Evolutionary conservation across 164 flowering plant species (phyloP).

Genomic region (Buxus sempervirens): DNA sequence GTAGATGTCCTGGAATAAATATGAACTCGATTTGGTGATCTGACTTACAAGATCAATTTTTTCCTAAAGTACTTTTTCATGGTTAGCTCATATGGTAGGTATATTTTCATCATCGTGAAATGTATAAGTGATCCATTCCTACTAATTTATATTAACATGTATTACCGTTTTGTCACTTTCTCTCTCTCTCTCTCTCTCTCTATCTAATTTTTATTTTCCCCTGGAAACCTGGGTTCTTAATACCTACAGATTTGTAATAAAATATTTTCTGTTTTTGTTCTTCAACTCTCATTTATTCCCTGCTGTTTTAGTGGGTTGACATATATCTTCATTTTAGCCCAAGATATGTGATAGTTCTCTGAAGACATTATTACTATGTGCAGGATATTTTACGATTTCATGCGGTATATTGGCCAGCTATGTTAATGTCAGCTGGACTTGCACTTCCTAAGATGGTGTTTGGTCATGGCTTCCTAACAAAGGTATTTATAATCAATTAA

Average conservation of each 20-base stretch:
- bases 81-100: no score
- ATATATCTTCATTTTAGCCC: neutral
- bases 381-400: constrained; percentile 97
- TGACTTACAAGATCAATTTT: no score
- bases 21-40: no score
- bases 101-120: neutral
- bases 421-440: constrained; percentile 92
- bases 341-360: neutral
- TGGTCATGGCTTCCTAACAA: constrained; percentile 97
- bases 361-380: constrained; percentile 13
- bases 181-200: neutral
- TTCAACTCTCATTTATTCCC: neutral
- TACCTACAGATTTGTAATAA: neutral
- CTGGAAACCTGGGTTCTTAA: neutral
- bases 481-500: constrained; percentile 40
- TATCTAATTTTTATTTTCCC: no score
- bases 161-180: neutral
- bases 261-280: neutral
- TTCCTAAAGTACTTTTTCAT: no score
- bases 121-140: neutral
- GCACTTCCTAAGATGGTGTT: constrained; percentile 83
- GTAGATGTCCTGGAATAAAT: no score
- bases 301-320: neutral
- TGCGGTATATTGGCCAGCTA: constrained; percentile 99
- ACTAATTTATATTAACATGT: neutral